Percentiles rank a stretch among this genome's conserved stretches.
phyloP scores from a whole-genome alignment of 2,329 filamentous ascomycete species.

The Aspergillus brunneoviolaceus region DNA sequence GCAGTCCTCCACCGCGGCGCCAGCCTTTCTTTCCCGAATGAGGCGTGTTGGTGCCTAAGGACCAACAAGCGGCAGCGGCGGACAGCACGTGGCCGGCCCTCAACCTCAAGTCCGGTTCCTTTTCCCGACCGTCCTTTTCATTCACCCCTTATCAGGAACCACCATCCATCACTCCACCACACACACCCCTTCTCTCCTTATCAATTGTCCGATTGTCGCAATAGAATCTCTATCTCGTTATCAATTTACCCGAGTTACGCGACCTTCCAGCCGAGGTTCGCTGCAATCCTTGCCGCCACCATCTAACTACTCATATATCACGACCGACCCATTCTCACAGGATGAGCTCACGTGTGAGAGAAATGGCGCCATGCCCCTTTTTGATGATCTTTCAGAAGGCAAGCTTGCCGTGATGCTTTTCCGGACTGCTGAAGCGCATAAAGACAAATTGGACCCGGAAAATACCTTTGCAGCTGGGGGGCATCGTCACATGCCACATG shows the following conservation, averaged over 20 bases:
- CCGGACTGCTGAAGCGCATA: neutral
- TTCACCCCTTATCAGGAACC: neutral
- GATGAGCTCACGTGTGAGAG: neutral
- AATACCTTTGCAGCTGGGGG: neutral
- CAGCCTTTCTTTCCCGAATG: neutral
- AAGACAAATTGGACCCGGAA: neutral
- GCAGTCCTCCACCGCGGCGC: neutral
- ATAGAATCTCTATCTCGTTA: neutral
- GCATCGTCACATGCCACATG: neutral
- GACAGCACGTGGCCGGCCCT: constrained; percentile 3
- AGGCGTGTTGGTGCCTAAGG: neutral
- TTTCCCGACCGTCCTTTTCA: neutral
- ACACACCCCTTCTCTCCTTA: neutral
- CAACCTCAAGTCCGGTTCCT: neutral
- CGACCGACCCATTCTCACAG: neutral
- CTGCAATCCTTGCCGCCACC: neutral
- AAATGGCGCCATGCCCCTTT: neutral
- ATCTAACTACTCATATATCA: neutral
- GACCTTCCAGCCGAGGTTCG: neutral
- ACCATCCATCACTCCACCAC: neutral
- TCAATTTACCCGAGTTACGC: constrained; percentile 7
- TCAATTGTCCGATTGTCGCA: neutral
- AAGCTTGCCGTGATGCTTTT: neutral
- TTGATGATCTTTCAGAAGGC: neutral
- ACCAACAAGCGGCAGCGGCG: neutral